Evolutionary conservation across 768 basidiomycete species (phyloP).

Genomic region (Amanita molliuscula): DNA sequence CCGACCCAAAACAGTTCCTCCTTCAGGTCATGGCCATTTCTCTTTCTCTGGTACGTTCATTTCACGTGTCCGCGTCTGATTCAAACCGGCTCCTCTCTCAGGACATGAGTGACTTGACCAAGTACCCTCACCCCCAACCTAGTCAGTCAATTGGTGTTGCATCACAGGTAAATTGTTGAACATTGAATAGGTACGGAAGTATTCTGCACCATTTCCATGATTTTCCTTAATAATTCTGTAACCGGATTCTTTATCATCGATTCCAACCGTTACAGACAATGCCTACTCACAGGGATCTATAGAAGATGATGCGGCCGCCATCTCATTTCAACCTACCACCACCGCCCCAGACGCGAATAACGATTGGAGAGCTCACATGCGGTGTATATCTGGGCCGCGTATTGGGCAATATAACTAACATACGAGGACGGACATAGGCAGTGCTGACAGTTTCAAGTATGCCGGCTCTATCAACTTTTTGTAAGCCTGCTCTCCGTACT

Average conservation of each 20-base stretch:
- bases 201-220: background rate
- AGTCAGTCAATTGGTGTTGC: constrained; percentile 60
- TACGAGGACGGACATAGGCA: constrained; percentile 20
- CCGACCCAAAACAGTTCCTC: background rate
- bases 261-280: constrained; percentile 54
- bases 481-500: constrained; percentile 14
- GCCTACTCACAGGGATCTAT: constrained; percentile 33
- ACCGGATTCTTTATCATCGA: constrained; percentile 15
- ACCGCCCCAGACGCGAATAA: constrained; percentile 21
- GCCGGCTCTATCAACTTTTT: constrained; percentile 34
- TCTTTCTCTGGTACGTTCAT: constrained; percentile 38
- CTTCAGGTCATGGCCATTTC: too few relatives aligned
- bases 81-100: constrained; percentile 7
- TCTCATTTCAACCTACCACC: constrained; percentile 43
- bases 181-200: constrained; percentile 18
- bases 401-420: constrained; percentile 12
- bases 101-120: constrained; percentile 42
- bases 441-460: constrained; percentile 32
- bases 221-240: constrained; percentile 22
- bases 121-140: constrained; percentile 37
- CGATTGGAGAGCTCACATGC: constrained; percentile 47
- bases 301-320: constrained; percentile 27
- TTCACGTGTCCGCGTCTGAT: background rate
- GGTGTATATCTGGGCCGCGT: constrained; percentile 20
- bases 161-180: constrained; percentile 13